A percentile compares a stretch with the other conserved stretches of the same genome.
These are phyloP conservation scores for Poronia punctata DNA, from an alignment of 495 filamentous ascomycete genomes.

Conservation along the genomic window DNA sequence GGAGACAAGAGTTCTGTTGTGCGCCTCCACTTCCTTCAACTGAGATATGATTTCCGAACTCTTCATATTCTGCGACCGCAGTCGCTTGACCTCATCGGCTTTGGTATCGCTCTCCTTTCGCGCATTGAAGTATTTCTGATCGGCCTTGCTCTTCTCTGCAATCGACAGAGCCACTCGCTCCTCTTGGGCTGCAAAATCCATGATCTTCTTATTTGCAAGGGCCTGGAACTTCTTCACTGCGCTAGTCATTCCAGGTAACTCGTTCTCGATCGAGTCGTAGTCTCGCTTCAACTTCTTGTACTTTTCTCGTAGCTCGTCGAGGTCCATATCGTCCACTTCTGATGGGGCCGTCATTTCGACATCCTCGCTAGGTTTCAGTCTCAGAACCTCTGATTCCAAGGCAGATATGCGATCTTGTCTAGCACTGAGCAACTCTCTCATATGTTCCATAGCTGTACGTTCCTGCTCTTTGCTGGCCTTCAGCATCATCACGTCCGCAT, in stretches of 20 bases:
- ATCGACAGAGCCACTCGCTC: constrained; percentile 66
- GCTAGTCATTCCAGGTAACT: constrained; percentile 76
- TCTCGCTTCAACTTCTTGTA: constrained; percentile 67
- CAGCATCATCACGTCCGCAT: constrained; percentile 73
- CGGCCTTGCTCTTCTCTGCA: constrained; percentile 90
- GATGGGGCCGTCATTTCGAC: constrained; percentile 38
- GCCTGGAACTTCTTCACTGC: constrained; percentile 81
- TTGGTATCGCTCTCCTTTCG: constrained; percentile 88
- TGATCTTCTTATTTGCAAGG: constrained; percentile 77
- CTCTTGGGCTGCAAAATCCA: constrained; percentile 65
- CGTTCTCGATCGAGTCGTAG: constrained; percentile 75
- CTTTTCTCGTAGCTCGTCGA: constrained; percentile 67
- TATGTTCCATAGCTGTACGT: constrained; percentile 54
- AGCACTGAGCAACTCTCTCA: constrained; percentile 71
- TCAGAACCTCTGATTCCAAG: constrained; percentile 72
- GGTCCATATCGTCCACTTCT: constrained; percentile 43
- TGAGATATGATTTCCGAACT: constrained; percentile 89
- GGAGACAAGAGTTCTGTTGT: constrained; percentile 52
- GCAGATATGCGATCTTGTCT: constrained; percentile 67
- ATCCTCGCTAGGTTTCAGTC: constrained; percentile 50
- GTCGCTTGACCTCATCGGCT: constrained; percentile 64
- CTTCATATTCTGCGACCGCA: constrained; percentile 76
- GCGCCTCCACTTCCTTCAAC: constrained; percentile 79
- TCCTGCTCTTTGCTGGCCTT: constrained; percentile 75
- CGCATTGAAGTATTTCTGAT: constrained; percentile 93